phyloP scores from a whole-genome alignment of 306 rosid genomes.

The Cucumis melo region DNA sequence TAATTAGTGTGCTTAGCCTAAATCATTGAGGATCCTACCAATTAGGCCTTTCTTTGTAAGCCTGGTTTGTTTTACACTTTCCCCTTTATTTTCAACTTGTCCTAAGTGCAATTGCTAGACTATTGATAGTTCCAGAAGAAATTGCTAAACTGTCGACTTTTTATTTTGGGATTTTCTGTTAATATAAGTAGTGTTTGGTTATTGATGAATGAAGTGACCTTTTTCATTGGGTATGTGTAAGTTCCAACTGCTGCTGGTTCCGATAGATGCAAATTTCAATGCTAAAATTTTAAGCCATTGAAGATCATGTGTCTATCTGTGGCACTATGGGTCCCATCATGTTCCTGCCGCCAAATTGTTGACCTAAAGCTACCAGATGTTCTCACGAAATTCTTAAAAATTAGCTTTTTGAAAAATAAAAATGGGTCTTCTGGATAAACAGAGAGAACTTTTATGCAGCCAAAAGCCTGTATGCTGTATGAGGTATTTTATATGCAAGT shows the following conservation, averaged over 20 bases:
- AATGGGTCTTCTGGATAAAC: not conserved
- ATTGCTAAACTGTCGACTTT: not conserved
- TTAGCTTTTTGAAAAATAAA: not conserved
- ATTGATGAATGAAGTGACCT: not conserved
- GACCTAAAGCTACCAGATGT: not conserved
- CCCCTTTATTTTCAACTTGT: not conserved
- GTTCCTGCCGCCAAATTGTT: not conserved
- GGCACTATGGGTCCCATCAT: not conserved
- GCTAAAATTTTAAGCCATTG: not conserved
- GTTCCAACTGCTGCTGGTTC: not conserved
- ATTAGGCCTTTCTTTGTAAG: not conserved
- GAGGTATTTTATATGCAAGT: not conserved
- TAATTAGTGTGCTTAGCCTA: not conserved
- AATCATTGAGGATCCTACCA: not conserved
- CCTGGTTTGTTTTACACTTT: not conserved
- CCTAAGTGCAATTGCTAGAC: not conserved
- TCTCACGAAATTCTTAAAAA: not conserved
- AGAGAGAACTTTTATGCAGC: not conserved
- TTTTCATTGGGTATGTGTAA: not conserved
- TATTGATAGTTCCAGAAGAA: not conserved
- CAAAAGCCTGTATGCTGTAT: not conserved
- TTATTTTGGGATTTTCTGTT: not conserved
- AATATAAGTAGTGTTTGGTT: not conserved
- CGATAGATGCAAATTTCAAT: not conserved
- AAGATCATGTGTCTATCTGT: not conserved